Conservation (phyloP, 345 rosid species). For the Heritiera littoralis region DNA sequence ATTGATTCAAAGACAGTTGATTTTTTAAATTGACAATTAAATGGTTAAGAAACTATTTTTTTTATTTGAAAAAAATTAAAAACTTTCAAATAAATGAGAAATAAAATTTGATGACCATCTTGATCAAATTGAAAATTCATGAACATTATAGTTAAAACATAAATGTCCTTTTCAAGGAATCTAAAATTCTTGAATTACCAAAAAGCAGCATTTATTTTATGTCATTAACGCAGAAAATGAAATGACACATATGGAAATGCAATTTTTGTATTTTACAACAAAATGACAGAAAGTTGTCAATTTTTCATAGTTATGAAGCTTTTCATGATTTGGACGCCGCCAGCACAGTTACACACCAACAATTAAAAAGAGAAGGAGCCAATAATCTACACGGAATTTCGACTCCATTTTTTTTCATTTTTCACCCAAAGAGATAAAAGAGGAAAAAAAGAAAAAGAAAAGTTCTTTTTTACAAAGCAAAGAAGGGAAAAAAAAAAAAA, state of each 20-base stretch:
- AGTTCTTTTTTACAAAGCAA: neutral
- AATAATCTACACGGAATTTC: slow-evolving; percentile 20
- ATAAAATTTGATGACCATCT: too few species aligned
- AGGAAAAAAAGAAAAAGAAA: neutral
- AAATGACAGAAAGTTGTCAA: neutral
- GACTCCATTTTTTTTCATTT: neutral
- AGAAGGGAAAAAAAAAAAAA: neutral
- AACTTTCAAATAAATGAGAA: too few species aligned
- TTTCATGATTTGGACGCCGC: slow-evolving; percentile 11
- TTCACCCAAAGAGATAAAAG: neutral
- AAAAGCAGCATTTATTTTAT: neutral
- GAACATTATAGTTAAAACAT: neutral
- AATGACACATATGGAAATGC: neutral
- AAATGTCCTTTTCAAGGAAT: neutral
- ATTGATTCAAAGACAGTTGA: too few species aligned
- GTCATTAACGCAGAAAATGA: neutral
- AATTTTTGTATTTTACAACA: neutral
- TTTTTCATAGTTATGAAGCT: neutral
- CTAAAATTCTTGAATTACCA: neutral
- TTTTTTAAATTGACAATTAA: too few species aligned
- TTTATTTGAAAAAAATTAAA: too few species aligned
- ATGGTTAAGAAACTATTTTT: too few species aligned
- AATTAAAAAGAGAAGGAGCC: neutral
- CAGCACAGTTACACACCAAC: neutral
- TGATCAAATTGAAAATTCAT: neutral